Base-by-base conservation (phyloP, 148 eudicot species). In the Linanthus parryae region DNA sequence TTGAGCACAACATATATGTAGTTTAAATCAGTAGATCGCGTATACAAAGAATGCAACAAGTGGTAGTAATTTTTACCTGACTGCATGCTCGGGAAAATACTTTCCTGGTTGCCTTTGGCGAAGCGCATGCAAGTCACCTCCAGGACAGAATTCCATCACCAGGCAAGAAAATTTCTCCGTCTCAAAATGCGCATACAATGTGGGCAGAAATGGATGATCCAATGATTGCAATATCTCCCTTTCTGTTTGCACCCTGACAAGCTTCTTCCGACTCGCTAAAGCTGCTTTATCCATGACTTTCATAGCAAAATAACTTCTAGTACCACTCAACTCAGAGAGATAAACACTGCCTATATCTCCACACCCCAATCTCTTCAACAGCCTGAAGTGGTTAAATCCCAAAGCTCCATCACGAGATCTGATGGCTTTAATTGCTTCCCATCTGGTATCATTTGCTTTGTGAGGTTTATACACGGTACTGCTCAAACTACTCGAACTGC, bases 61-160 rank as follows among this genome's bases (percentile, higher is more conserved):
- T 8, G 40, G n/a, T 29, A 28, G 25, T 19, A 35, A 2, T 36
- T 36, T 72, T 29, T 49, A 91, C 97, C 97, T 91, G 61, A 95
- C 84, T 64, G 95, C 95, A 53, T 83, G 84, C 79, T 91, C 97
- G 1, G 95, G 66, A 63, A 91, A 91, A 62, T 53, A 83, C 70
- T 76, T 91, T 56, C 80, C 82, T 13, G 82, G 87, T 42, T 79
- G 95, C 69, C 74, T 74, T 72, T 81, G 97, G 73, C 94, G 56
- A 20, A 91, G 73, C 0, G 83, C 82, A 63, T 91, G 95, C 69
- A 91, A 75, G 81, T 91, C 97, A 38, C 97, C 97, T 2, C 97
- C 97, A 19, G 95, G 86, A 44, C 97, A 91, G 35, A 74, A 81
- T 74, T 91, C 97, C 97, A 91, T 91, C 62, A 86, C 86, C 76